phyloP scores from a whole-genome alignment of 2,329 filamentous ascomycete species.

The Zymoseptoria crescenta region DNA sequence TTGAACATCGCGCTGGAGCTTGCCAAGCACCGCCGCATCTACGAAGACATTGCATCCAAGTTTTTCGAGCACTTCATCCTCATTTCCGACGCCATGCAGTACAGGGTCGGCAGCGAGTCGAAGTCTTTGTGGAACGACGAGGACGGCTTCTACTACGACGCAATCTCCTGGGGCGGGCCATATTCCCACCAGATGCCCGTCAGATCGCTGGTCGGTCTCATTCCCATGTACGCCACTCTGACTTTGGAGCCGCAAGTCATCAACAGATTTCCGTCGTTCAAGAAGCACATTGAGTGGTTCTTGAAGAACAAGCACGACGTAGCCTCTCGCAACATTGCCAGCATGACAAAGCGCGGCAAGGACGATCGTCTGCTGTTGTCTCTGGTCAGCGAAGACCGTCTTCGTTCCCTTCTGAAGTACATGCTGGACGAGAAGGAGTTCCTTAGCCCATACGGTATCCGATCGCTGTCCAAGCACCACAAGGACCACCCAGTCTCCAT shows the following conservation, averaged over 20 bases:
- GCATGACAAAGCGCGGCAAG: constrained; percentile 82
- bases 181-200: constrained; percentile 91
- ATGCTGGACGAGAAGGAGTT: constrained; percentile 97
- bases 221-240: constrained; percentile 84
- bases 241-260: constrained; percentile 91
- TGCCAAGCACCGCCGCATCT: constrained; percentile 87
- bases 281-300: constrained; percentile 90
- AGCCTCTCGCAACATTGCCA: constrained; percentile 88
- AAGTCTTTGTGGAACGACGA: constrained; percentile 93
- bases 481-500: constrained; percentile 86
- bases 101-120: constrained; percentile 59
- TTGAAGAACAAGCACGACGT: constrained; percentile 79
- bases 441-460: constrained; percentile 79
- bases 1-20: constrained; percentile 92
- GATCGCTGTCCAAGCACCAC: constrained; percentile 86
- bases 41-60: constrained; percentile 94
- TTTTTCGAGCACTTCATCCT: constrained; percentile 99
- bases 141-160: constrained; percentile 97
- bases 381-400: constrained; percentile 85
- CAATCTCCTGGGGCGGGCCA: constrained; percentile 90
- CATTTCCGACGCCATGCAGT: constrained; percentile 92
- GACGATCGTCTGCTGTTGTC: constrained; percentile 80
- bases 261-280: constrained; percentile 85
- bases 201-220: constrained; percentile 83
- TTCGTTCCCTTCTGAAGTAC: constrained; percentile 77